Conservation (phyloP, 176 grass and related monocot species). For the Oropetium thomaeum region DNA sequence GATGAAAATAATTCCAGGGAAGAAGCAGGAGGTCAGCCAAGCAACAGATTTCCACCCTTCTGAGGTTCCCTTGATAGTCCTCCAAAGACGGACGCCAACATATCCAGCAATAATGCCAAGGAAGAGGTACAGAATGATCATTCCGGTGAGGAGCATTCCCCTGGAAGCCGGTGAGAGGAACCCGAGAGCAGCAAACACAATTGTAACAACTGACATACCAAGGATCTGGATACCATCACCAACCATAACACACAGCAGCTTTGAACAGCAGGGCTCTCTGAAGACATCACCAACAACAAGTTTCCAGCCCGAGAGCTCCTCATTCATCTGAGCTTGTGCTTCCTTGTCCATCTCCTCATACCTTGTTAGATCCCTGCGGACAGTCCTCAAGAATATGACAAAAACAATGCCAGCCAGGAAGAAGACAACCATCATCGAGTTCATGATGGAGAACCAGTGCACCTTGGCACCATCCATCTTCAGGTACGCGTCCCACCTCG, state of each 20-base stretch:
- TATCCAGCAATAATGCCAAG: slow-evolving; percentile 79
- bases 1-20: slow-evolving; percentile 67
- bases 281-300: slow-evolving; percentile 81
- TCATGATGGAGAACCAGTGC: slow-evolving; percentile 90
- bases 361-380: slow-evolving; percentile 72
- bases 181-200: slow-evolving; percentile 75
- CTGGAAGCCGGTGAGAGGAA: slow-evolving; percentile 74
- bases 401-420: slow-evolving; percentile 88
- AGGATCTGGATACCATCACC: slow-evolving; percentile 80
- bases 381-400: slow-evolving; percentile 75
- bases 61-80: slow-evolving; percentile 71
- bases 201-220: slow-evolving; percentile 79
- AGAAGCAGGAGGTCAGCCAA: slow-evolving; percentile 76
- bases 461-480: slow-evolving; percentile 81
- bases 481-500: slow-evolving; percentile 74
- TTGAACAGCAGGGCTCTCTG: slow-evolving; percentile 69
- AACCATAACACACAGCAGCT: slow-evolving; percentile 70
- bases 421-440: slow-evolving; percentile 84
- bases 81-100: slow-evolving; percentile 71
- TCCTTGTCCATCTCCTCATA: slow-evolving; percentile 90
- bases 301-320: slow-evolving; percentile 87
- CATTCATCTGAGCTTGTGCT: slow-evolving; percentile 78
- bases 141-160: slow-evolving; percentile 89
- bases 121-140: slow-evolving; percentile 84
- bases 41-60: slow-evolving; percentile 84